phyloP scores from a whole-genome alignment of 768 basidiomycete species.

The Suillus clintonianus region DNA sequence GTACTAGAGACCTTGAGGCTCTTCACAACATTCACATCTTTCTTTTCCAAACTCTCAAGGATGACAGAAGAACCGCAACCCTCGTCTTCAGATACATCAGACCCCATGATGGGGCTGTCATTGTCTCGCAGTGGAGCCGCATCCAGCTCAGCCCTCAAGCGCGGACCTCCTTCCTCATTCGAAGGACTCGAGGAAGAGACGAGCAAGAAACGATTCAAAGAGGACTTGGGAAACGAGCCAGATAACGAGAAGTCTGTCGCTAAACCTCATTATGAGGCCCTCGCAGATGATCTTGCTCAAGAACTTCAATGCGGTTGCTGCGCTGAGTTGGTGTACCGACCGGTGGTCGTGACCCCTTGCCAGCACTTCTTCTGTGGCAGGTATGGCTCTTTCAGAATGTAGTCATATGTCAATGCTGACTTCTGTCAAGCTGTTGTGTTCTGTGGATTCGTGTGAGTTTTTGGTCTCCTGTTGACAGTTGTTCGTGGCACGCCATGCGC shows the following conservation, averaged over 20 bases:
- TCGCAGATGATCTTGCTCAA: conserved; percentile 65
- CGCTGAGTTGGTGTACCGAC: conserved; percentile 77
- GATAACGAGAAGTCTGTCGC: conserved; percentile 14
- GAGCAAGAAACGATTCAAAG: conserved; percentile 64
- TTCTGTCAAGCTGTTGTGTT: conserved; percentile 62
- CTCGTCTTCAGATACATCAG: conserved; percentile 3
- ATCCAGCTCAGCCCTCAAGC: conserved; percentile 46
- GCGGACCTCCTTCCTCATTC: conserved; percentile 62
- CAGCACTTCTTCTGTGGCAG: conserved; percentile 93
- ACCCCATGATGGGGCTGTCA: conserved; percentile 11
- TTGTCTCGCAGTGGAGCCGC: conserved; percentile 15
- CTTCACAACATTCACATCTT: conserved; percentile 12
- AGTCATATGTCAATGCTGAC: conserved; percentile 43
- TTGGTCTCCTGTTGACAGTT: neutral
- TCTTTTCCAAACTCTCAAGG: conserved; percentile 8
- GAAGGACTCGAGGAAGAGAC: conserved; percentile 47
- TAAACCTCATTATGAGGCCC: conserved; percentile 24
- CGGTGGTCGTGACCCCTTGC: conserved; percentile 81
- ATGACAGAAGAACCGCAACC: conserved; percentile 17
- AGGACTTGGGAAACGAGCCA: conserved; percentile 31
- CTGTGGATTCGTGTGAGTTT: conserved; percentile 82
- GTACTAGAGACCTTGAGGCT: conserved; percentile 1
- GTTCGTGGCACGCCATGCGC: neutral
- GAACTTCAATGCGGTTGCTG: conserved; percentile 89
- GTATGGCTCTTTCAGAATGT: conserved; percentile 38